A percentile compares a stretch with the other conserved stretches of the same genome.
Evolutionary conservation across 768 basidiomycete genomes (phyloP).

Genomic region (Dentipellis sp.): DNA sequence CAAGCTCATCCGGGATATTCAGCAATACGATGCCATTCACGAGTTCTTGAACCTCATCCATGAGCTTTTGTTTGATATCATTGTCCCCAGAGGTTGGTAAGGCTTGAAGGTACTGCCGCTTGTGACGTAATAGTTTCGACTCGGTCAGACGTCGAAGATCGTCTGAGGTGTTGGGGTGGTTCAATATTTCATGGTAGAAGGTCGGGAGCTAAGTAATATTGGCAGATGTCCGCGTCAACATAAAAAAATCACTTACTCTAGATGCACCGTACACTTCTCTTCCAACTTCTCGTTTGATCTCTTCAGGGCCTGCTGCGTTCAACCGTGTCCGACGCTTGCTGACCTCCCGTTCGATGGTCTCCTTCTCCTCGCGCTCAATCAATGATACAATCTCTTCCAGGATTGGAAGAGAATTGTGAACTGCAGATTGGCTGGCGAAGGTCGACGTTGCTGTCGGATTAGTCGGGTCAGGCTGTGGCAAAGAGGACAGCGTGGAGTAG

Average conservation of each 20-base stretch:
- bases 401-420: conserved; percentile 62
- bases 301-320: conserved; percentile 50
- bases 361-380: conserved; percentile 54
- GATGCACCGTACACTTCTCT: conserved; percentile 56
- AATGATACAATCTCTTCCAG: conserved; percentile 65
- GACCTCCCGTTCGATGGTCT: conserved; percentile 53
- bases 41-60: conserved; percentile 62
- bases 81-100: conserved; percentile 34
- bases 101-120: conserved; percentile 50
- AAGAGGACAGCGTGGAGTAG: conserved; percentile 47
- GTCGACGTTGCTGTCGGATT: conserved; percentile 58
- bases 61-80: conserved; percentile 34
- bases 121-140: conserved; percentile 60
- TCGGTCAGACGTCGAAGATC: conserved; percentile 73
- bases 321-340: conserved; percentile 72
- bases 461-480: conserved; percentile 73
- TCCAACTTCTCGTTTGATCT: conserved; percentile 53
- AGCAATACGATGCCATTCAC: conserved; percentile 71
- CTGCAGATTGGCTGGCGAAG: conserved; percentile 45
- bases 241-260: conserved; percentile 30
- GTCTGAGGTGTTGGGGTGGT: conserved; percentile 72
- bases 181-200: conserved; percentile 72
- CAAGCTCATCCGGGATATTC: conserved; percentile 65
- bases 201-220: conserved; percentile 44
- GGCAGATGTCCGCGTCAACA: conserved; percentile 6